Evolutionary conservation across 2,329 filamentous ascomycete species (phyloP), one percentile per base, ranked within the genome.

Genomic region (Fusarium begoniae): DNA sequence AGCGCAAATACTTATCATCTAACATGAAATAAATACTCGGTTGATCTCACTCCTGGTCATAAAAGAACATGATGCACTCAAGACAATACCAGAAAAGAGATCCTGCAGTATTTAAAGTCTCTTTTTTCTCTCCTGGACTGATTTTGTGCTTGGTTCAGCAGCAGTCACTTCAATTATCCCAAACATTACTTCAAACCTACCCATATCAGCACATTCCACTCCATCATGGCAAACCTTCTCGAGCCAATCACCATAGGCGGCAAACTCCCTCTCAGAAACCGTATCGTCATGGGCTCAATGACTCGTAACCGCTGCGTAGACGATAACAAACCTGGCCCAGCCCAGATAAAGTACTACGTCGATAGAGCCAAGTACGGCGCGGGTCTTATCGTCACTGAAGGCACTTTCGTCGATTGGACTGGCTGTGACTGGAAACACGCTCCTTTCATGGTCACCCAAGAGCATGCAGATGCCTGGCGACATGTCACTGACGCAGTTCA

Each of bases 281-380:
- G 66, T 12, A 43, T 72, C 4, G 48, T 47, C 30, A 72, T 72
- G 69, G 69, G 69, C 4, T 70, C 69, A 17, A 70, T 70, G 66
- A 72, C 69, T 6, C 61, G 66, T 0, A 72, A 72, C 22, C 60
- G 69, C 15, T 70, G 66, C 15, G 22, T 40, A 15, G 57, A 72
- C 24, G 24, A 70, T 15, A 48, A 50, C 38, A 72, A 63, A 22
- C 69, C 69, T 3, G 44, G 50, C 3, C 50, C 40, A n/a, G 32
- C 53, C 6, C 50, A 51, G 2, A 35, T 68, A 10, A 63, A 68
- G 28, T n/a, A 70, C 15, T 70, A 70, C n/a, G 24, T 28, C 8
- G 47, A 62, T 15, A 54, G 67, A 41, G 63, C 67, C 10, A 53
- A 20, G 26, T 35, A 45, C 22, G 64, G 58, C 24, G 28, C 57